phyloP scores from a whole-genome alignment of 768 basidiomycete species.

The Chlorophyllum brunneum region DNA sequence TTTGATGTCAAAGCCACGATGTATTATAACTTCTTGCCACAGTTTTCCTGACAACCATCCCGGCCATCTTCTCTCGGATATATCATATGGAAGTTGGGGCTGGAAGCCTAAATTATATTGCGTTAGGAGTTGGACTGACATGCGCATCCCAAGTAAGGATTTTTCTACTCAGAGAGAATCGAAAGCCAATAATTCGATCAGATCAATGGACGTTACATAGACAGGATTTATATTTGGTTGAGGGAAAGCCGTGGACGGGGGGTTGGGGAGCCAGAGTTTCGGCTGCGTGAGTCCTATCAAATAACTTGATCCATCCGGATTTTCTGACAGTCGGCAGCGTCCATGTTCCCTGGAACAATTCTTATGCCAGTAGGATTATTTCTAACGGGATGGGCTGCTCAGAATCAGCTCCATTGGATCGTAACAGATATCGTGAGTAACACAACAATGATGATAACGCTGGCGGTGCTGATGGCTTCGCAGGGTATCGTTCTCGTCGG shows the following conservation, averaged over 20 bases:
- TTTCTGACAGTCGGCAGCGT: conserved; percentile 34
- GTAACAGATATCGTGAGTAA: conserved; percentile 57
- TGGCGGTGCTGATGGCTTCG: neutral
- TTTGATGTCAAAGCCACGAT: neutral
- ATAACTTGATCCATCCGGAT: conserved; percentile 3
- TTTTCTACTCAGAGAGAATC: neutral
- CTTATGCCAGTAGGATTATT: conserved; percentile 65
- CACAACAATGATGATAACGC: neutral
- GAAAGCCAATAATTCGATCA: neutral
- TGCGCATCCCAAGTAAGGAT: conserved; percentile 36
- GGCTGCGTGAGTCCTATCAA: conserved; percentile 35
- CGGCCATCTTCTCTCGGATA: conserved; percentile 47
- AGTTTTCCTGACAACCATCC: conserved; percentile 70
- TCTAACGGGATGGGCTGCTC: conserved; percentile 67
- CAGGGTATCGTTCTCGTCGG: conserved; percentile 59
- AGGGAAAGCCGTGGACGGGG: conserved; percentile 43
- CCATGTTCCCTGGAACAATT: conserved; percentile 56
- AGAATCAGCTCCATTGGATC: conserved; percentile 62
- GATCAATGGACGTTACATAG: conserved; percentile 52
- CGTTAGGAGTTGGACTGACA: conserved; percentile 61
- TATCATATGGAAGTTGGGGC: conserved; percentile 58
- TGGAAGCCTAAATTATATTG: conserved; percentile 65
- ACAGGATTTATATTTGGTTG: conserved; percentile 47
- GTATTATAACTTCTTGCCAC: neutral
- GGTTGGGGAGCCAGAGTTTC: conserved; percentile 47